phyloP scores from a whole-genome alignment of 2,329 filamentous ascomycete genomes.

The Onygenales sp. region DNA sequence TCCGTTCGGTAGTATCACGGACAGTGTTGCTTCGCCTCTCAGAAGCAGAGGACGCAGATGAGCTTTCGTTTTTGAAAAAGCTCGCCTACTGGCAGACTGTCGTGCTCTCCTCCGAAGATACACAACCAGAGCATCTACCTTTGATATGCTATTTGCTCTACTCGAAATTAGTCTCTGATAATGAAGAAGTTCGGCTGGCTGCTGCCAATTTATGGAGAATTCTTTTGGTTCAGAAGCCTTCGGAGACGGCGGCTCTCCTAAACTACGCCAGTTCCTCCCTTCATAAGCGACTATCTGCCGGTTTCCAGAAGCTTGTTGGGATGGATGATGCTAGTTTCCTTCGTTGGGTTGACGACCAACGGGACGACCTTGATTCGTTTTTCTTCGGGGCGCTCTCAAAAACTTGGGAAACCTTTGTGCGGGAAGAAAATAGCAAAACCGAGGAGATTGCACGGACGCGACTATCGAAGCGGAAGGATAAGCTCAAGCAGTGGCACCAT shows the following conservation, averaged over 20 bases:
- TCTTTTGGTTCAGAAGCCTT: conserved; percentile 83
- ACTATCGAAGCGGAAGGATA: conserved; percentile 68
- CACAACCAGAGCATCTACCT: conserved; percentile 71
- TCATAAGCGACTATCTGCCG: conserved; percentile 60
- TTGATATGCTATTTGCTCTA: conserved; percentile 91
- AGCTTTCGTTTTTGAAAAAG: conserved; percentile 66
- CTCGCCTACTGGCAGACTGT: conserved; percentile 95
- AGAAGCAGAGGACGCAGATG: conserved; percentile 64
- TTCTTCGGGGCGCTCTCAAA: conserved; percentile 76
- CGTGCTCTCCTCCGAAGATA: conserved; percentile 66
- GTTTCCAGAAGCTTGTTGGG: conserved; percentile 76
- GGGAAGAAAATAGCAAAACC: conserved; percentile 68
- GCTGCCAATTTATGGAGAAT: conserved; percentile 85
- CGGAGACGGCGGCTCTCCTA: conserved; percentile 66
- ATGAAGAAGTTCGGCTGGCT: conserved; percentile 58
- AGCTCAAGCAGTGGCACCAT: conserved; percentile 66
- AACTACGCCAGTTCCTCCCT: conserved; percentile 61
- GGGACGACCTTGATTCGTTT: conserved; percentile 65
- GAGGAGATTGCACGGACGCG: conserved; percentile 64
- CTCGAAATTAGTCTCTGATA: conserved; percentile 67
- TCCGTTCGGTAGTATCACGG: conserved; percentile 68
- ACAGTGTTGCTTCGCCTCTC: conserved; percentile 74
- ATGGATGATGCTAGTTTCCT: conserved; percentile 85
- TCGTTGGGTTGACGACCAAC: conserved; percentile 76
- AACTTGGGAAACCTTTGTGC: conserved; percentile 81